Evolutionary conservation across 495 filamentous ascomycete species (phyloP).

Genomic region (Cudoniella acicularis): DNA sequence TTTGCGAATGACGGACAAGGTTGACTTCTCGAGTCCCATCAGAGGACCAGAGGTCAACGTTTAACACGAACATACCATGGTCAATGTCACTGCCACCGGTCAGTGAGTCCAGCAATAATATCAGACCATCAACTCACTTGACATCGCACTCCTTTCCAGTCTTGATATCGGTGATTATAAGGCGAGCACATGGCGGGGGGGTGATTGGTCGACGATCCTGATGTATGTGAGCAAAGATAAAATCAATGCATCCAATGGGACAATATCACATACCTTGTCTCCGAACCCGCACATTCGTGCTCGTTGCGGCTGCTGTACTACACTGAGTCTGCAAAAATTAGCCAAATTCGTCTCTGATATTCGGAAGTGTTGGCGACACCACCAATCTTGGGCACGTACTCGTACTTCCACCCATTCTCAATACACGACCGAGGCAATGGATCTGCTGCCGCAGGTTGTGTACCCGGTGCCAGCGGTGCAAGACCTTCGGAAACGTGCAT

Average conservation of each 20-base stretch:
- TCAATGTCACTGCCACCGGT: conserved; percentile 53
- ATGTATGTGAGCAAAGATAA: conserved; percentile 6
- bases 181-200: conserved; percentile 85
- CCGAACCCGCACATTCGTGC: conserved; percentile 99
- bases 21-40: conserved; percentile 89
- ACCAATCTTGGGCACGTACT: conserved; percentile 7
- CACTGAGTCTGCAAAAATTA: conserved; percentile 59
- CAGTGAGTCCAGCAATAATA: too few relatives aligned
- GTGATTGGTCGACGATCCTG: conserved; percentile 95
- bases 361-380: neutral
- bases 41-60: conserved; percentile 87
- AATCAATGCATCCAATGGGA: neutral
- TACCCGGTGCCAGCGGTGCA: conserved; percentile 6
- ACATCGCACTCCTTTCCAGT: conserved; percentile 86
- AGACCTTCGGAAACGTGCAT: conserved; percentile 8
- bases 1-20: conserved; percentile 82
- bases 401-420: conserved; percentile 19
- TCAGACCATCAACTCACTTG: conserved; percentile 78
- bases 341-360: neutral
- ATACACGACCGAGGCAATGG: conserved; percentile 1
- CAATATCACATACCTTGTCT: conserved; percentile 69
- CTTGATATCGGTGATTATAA: conserved; percentile 73
- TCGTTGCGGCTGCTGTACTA: conserved; percentile 88
- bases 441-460: conserved; percentile 4
- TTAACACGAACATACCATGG: conserved; percentile 85